These are phyloP conservation scores for Schizochytrium sp. DNA, from an alignment of 108 stramenopile genomes.

Conservation along the genomic window DNA sequence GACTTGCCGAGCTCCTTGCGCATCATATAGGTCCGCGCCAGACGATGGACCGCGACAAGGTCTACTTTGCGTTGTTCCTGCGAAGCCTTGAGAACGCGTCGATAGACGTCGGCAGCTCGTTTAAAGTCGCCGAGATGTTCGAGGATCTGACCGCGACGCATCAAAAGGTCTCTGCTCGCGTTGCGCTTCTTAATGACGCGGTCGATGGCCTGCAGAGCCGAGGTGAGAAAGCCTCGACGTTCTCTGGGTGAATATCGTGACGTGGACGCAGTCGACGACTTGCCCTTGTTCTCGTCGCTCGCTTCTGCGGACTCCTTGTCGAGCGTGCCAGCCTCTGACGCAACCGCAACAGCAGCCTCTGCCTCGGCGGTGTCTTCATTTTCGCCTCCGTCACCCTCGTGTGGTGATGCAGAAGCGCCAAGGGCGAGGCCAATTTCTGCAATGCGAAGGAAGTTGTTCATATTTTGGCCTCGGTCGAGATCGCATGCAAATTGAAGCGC, in stretches of 20 bases:
- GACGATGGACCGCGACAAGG: background rate
- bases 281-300: no score
- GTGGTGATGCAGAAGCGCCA: background rate
- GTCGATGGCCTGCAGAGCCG: background rate
- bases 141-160: background rate
- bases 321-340: no score
- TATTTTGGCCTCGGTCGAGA: background rate
- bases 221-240: background rate
- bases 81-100: background rate
- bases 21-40: background rate
- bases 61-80: background rate
- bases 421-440: background rate
- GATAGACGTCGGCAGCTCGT: background rate
- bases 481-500: background rate
- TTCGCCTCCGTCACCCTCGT: background rate
- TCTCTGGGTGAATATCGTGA: background rate
- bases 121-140: constrained; percentile 13
- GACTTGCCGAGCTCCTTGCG: background rate
- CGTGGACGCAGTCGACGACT: background rate
- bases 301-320: no score
- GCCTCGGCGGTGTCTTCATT: background rate
- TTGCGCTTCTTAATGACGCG: background rate
- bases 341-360: background rate
- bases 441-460: background rate
- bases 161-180: background rate